Conservation (phyloP, 2,329 filamentous ascomycete genomes). For the Tympanopsis confertula region DNA sequence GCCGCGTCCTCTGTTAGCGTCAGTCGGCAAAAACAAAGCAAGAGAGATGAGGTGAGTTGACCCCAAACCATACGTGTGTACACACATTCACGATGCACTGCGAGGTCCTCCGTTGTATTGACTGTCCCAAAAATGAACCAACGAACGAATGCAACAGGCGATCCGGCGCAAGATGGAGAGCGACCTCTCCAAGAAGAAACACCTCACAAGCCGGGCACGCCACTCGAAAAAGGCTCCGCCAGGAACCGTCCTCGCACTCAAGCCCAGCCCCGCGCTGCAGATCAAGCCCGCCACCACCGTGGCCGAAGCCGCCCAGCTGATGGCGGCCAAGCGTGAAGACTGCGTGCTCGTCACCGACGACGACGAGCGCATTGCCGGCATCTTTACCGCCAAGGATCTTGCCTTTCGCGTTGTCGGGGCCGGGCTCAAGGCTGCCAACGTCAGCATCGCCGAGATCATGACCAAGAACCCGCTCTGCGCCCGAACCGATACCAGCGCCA, state of each 20-base stretch:
- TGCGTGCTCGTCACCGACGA: constrained; percentile 96
- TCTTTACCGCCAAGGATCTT: constrained; percentile 97
- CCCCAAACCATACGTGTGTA: background rate
- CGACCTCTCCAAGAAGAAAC: constrained; percentile 95
- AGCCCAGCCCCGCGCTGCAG: constrained; percentile 89
- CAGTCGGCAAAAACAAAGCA: constrained; percentile 90
- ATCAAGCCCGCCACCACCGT: constrained; percentile 94
- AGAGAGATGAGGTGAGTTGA: constrained; percentile 84
- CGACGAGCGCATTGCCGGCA: constrained; percentile 92
- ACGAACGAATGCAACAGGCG: constrained; percentile 48
- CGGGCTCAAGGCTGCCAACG: constrained; percentile 75
- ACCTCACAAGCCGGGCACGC: constrained; percentile 64
- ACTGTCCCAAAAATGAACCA: constrained; percentile 2
- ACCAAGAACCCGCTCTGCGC: constrained; percentile 98
- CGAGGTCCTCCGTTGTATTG: background rate
- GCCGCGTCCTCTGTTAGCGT: constrained; percentile 71
- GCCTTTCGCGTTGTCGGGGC: constrained; percentile 91
- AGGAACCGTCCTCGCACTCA: constrained; percentile 87
- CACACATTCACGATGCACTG: background rate
- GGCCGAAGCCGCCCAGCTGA: constrained; percentile 90
- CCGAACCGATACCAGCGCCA: constrained; percentile 93
- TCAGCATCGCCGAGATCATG: constrained; percentile 98
- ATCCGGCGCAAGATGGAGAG: constrained; percentile 94
- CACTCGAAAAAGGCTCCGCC: constrained; percentile 88
- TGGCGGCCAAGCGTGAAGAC: constrained; percentile 97